Conservation (phyloP, 2,329 filamentous ascomycete species). For the Penicillium sp. region DNA sequence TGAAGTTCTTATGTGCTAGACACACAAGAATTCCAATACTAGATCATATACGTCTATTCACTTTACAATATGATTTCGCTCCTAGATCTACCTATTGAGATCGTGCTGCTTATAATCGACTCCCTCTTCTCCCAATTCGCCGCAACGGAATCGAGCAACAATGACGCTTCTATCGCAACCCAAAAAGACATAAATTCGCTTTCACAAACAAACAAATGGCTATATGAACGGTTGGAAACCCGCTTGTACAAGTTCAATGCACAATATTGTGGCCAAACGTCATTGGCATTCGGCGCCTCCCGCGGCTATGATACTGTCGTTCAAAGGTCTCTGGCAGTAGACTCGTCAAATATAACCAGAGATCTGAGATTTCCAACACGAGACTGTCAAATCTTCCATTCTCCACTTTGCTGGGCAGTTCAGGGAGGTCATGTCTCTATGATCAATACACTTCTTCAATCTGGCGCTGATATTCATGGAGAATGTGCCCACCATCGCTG, state of each 20-base stretch:
- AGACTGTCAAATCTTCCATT: background rate
- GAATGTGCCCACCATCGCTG: too few species aligned
- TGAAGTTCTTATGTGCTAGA: background rate
- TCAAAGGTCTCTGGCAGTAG: background rate
- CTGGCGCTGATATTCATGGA: background rate
- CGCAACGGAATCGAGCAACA: background rate
- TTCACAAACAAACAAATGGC: background rate
- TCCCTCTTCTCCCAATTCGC: background rate
- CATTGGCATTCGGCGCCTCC: constrained; percentile 1
- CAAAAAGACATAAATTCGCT: background rate
- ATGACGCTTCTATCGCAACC: background rate
- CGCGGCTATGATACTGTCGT: background rate
- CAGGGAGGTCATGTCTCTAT: background rate
- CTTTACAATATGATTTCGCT: background rate
- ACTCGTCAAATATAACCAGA: background rate
- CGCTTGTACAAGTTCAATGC: background rate
- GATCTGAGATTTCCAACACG: background rate
- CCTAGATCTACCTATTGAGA: background rate
- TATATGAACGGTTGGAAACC: background rate
- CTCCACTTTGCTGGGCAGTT: constrained; percentile 3
- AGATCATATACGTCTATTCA: background rate
- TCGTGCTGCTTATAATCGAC: background rate
- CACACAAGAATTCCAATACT: background rate
- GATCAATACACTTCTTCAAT: background rate
- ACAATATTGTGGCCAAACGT: background rate